phyloP scores from a whole-genome alignment of 192 early-diverging fungal species.

The Entrophospora sp. region DNA sequence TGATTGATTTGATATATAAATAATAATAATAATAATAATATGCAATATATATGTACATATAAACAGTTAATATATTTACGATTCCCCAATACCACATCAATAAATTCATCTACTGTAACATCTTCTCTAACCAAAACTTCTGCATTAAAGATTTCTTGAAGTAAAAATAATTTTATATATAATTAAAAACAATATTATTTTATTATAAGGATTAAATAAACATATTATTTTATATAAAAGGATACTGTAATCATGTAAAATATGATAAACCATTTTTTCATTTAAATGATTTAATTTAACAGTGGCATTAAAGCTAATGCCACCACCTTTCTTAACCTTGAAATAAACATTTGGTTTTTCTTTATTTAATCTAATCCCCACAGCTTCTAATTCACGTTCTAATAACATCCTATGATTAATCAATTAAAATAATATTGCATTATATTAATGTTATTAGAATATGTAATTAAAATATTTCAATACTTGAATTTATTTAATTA shows the following conservation, averaged over 20 bases:
- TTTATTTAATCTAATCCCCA: constrained; percentile 91
- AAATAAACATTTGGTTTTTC: constrained; percentile 88
- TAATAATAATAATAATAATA: no score
- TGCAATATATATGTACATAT: no score
- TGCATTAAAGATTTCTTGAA: constrained; percentile 83
- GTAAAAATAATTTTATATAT: background rate
- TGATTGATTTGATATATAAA: no score
- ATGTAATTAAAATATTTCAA: constrained; percentile 1
- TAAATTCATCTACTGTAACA: constrained; percentile 92
- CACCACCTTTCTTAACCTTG: constrained; percentile 96
- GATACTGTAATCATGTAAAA: constrained; percentile 90
- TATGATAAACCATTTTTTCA: constrained; percentile 87
- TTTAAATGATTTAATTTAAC: constrained; percentile 77
- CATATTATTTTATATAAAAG: background rate
- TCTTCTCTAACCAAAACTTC: constrained; percentile 97
- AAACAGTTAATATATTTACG: constrained; percentile 93
- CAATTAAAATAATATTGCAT: no score
- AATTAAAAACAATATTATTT: background rate
- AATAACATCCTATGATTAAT: constrained; percentile 58
- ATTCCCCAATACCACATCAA: constrained; percentile 98
- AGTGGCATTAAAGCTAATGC: constrained; percentile 89
- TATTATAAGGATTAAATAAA: background rate
- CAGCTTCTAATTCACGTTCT: constrained; percentile 89
- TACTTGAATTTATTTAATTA: no score
- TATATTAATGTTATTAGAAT: no score